A percentile compares a stretch with the other conserved stretches of the same genome.
Conservation (phyloP, 106 monocot genomes). For the Alisma plantagoaquatica region DNA sequence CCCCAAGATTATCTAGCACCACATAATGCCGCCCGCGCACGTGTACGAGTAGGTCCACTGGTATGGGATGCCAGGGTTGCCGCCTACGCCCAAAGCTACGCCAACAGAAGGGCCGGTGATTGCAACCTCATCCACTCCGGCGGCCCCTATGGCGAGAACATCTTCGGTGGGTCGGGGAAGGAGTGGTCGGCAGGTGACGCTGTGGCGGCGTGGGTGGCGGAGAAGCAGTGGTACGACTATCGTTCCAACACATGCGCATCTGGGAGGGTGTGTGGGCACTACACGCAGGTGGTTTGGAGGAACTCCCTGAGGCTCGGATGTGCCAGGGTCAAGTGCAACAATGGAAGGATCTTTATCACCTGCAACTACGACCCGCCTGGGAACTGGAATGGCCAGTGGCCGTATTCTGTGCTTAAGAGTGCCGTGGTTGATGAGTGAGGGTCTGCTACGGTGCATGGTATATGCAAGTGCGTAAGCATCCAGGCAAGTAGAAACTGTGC, state of each 20-base stretch:
- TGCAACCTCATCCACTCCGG: too few species aligned
- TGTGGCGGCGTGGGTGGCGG: not conserved
- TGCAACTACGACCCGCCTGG: slow-evolving; percentile 6
- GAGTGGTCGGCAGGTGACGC: slow-evolving; percentile 1
- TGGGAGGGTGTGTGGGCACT: slow-evolving; percentile 9
- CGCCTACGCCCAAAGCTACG: too few species aligned
- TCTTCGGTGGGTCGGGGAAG: slow-evolving; percentile 27
- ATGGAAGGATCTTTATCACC: not conserved
- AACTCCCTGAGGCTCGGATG: slow-evolving; percentile 2
- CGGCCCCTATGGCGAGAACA: slow-evolving; percentile 54
- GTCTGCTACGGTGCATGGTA: too few species aligned
- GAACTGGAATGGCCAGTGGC: not conserved
- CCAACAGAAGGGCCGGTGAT: too few species aligned
- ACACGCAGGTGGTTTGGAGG: too few species aligned
- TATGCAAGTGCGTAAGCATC: too few species aligned
- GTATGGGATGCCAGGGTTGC: too few species aligned
- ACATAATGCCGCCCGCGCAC: too few species aligned
- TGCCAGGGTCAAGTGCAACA: slow-evolving; percentile 8
- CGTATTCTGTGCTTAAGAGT: slow-evolving; percentile 1
- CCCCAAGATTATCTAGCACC: too few species aligned
- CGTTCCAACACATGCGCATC: not conserved
- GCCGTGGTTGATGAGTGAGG: too few species aligned
- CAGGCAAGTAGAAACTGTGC: too few species aligned
- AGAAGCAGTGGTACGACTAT: slow-evolving; percentile 7
- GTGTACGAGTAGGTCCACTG: too few species aligned